A percentile compares a stretch with the other conserved stretches of the same genome.
Evolutionary conservation across 108 stramenopile genomes (phyloP).

Genomic region (Pseudonitzschia delicatissima): DNA sequence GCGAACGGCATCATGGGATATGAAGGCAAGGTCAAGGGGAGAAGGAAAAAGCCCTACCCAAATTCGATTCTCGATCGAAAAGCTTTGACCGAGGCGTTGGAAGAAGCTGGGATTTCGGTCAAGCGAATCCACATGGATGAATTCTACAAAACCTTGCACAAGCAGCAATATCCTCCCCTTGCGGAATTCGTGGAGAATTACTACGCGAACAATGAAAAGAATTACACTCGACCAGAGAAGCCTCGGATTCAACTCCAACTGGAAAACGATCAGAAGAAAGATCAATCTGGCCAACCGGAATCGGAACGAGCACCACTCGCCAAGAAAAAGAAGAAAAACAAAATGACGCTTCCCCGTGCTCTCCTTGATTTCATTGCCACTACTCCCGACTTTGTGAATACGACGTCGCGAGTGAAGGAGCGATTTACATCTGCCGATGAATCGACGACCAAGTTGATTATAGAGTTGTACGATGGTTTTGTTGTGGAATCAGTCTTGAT

Average conservation of each 20-base stretch:
- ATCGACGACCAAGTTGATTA: slow-evolving; percentile 79
- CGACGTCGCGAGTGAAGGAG: slow-evolving; percentile 54
- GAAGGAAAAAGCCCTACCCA: slow-evolving; percentile 66
- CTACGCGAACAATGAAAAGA: slow-evolving; percentile 35
- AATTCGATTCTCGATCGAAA: slow-evolving; percentile 71
- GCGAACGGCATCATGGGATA: slow-evolving; percentile 21
- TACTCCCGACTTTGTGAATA: slow-evolving; percentile 62
- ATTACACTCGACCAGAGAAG: neutral
- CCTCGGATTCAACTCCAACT: slow-evolving; percentile 1
- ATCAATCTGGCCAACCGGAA: slow-evolving; percentile 61
- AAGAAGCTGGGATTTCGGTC: slow-evolving; percentile 48
- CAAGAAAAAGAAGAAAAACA: slow-evolving; percentile 53
- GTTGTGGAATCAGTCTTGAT: slow-evolving; percentile 90
- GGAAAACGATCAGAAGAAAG: slow-evolving; percentile 10
- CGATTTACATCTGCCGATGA: slow-evolving; percentile 55
- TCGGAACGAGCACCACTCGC: too few species aligned
- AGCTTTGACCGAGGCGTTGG: slow-evolving; percentile 54
- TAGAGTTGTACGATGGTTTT: slow-evolving; percentile 78
- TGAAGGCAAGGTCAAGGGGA: slow-evolving; percentile 20
- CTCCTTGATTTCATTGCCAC: slow-evolving; percentile 69
- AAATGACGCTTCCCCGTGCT: slow-evolving; percentile 47
- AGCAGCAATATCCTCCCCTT: slow-evolving; percentile 70
- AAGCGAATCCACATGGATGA: slow-evolving; percentile 56
- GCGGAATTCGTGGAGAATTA: slow-evolving; percentile 59
- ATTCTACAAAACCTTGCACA: slow-evolving; percentile 77